Conservation (phyloP, 805 yeast species). For the Yueomyces sp. region DNA sequence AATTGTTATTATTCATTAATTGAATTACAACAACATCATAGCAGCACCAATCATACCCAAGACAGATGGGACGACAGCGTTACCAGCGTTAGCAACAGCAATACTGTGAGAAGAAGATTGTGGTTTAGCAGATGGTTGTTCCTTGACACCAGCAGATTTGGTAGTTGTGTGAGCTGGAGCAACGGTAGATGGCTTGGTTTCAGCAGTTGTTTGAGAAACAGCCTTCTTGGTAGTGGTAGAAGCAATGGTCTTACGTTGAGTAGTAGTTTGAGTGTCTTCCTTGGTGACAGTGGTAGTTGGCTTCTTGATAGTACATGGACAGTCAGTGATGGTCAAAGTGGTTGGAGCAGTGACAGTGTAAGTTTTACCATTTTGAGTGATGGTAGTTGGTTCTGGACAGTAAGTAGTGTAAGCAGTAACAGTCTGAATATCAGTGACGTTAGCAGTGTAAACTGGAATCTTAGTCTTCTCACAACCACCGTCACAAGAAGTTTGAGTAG, state of each 20-base stretch:
- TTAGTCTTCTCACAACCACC: neutral
- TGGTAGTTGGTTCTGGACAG: slow-evolving; percentile 66
- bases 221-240: slow-evolving; percentile 9
- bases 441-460: neutral
- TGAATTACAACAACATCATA: slow-evolving; percentile 4
- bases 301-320: slow-evolving; percentile 56
- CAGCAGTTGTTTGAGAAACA: slow-evolving; percentile 3
- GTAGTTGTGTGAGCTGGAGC: slow-evolving; percentile 10
- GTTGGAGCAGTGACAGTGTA: slow-evolving; percentile 68
- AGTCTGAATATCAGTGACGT: slow-evolving; percentile 23
- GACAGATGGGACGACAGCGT: slow-evolving; percentile 4
- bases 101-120: slow-evolving; percentile 1
- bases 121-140: slow-evolving; percentile 2
- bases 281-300: slow-evolving; percentile 3
- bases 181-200: neutral
- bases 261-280: slow-evolving; percentile 1
- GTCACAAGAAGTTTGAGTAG: neutral
- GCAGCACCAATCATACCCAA: slow-evolving; percentile 4
- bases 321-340: slow-evolving; percentile 75
- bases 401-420: slow-evolving; percentile 67
- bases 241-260: neutral
- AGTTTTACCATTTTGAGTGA: slow-evolving; percentile 53
- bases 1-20: no score
- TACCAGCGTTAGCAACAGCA: slow-evolving; percentile 4
- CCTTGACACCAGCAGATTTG: slow-evolving; percentile 1